phyloP scores from a whole-genome alignment of 1,284 basidiomycete species.

The Rhizoctonia solani region DNA sequence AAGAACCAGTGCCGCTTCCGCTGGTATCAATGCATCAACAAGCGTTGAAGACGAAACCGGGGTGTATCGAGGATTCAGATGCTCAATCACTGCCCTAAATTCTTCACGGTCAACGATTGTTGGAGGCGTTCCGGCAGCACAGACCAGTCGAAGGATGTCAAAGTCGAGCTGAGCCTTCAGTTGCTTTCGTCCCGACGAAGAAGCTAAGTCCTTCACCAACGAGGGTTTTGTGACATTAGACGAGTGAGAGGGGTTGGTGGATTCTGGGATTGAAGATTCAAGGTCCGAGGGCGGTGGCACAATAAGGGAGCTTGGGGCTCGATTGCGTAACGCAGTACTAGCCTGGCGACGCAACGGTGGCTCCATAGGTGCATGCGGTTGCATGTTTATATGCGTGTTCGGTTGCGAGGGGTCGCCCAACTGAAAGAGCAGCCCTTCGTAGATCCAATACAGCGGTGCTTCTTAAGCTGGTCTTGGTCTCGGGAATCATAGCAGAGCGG shows the following conservation, averaged over 20 bases:
- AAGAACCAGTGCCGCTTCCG: not conserved
- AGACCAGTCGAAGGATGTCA: not conserved
- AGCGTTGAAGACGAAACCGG: conserved; percentile 1
- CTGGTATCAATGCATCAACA: not conserved
- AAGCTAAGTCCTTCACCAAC: not conserved
- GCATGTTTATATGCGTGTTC: too few relatives aligned
- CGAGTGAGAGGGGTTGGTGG: not conserved
- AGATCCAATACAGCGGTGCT: too few relatives aligned
- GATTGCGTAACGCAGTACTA: too few relatives aligned
- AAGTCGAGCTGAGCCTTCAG: not conserved
- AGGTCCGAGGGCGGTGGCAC: too few relatives aligned
- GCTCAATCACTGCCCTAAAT: not conserved
- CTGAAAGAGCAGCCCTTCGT: too few relatives aligned
- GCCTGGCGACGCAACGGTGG: too few relatives aligned
- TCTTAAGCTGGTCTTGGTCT: too few relatives aligned
- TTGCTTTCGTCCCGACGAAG: not conserved
- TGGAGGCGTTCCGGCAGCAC: not conserved
- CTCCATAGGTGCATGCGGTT: too few relatives aligned
- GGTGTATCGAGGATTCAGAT: not conserved
- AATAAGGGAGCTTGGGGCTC: too few relatives aligned
- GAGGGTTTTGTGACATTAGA: not conserved
- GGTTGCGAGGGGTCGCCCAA: too few relatives aligned
- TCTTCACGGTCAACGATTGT: not conserved
- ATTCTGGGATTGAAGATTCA: too few relatives aligned
- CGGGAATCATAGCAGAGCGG: not conserved